These are phyloP conservation scores for Vigna hirtella DNA, from an alignment of 306 rosid genomes.

Conservation along the genomic window DNA sequence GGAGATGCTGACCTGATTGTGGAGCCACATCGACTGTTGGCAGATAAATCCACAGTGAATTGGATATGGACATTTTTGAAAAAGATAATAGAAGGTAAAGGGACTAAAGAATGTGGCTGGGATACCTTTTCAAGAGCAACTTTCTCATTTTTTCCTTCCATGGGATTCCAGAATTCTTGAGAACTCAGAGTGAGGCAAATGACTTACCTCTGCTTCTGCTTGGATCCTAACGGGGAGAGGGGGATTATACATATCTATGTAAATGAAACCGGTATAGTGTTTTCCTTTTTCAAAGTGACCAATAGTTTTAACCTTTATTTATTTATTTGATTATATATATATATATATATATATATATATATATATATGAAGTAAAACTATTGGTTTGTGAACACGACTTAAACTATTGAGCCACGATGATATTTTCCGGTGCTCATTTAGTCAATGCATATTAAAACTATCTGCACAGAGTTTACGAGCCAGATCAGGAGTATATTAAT, in stretches of 20 bases:
- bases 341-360: constrained; percentile 1
- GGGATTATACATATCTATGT: constrained; percentile 40
- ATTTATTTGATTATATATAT: neutral
- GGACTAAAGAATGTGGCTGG: constrained; percentile 39
- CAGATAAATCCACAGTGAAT: constrained; percentile 37
- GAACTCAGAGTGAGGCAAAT: constrained; percentile 36
- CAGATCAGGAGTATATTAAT: neutral
- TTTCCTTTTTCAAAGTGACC: constrained; percentile 1
- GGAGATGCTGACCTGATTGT: constrained; percentile 48
- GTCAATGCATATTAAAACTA: constrained; percentile 9
- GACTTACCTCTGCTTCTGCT: constrained; percentile 38
- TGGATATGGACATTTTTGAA: constrained; percentile 47
- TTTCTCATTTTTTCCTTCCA: constrained; percentile 40
- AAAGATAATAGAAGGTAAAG: constrained; percentile 33
- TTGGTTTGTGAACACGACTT: neutral
- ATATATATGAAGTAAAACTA: neutral
- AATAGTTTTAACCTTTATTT: constrained; percentile 3
- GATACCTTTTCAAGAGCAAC: constrained; percentile 26
- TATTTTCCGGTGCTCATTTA: neutral
- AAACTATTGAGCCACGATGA: neutral
- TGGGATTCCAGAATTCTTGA: constrained; percentile 40
- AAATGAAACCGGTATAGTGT: constrained; percentile 45
- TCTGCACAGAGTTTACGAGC: neutral
- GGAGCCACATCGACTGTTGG: constrained; percentile 36
- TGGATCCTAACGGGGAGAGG: constrained; percentile 22